Evolutionary conservation across 768 basidiomycete species (phyloP).

Genomic region (Hirschioporus abietinus): DNA sequence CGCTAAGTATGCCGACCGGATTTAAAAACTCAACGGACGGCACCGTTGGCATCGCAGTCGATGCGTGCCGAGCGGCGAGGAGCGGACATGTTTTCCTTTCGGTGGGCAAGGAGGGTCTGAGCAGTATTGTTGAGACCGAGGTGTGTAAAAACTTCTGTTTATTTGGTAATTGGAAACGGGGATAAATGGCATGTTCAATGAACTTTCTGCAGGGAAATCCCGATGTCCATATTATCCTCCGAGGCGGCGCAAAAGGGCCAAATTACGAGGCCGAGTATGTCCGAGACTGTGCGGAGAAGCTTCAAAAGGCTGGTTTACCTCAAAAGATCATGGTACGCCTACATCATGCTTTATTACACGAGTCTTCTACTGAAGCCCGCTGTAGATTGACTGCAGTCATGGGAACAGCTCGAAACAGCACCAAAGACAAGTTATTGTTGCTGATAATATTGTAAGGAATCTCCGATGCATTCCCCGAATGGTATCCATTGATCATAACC

Average conservation of each 20-base stretch:
- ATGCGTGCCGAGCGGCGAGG: slow-evolving; percentile 91
- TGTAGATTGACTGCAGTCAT: slow-evolving; percentile 92
- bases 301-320: slow-evolving; percentile 71
- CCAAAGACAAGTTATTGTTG: slow-evolving; percentile 81
- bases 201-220: slow-evolving; percentile 67
- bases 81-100: slow-evolving; percentile 92
- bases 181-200: slow-evolving; percentile 4
- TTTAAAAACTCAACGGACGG: slow-evolving; percentile 99
- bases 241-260: slow-evolving; percentile 85
- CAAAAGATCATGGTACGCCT: slow-evolving; percentile 82
- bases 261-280: slow-evolving; percentile 84
- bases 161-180: not conserved
- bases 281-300: slow-evolving; percentile 63
- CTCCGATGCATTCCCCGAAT: slow-evolving; percentile 8
- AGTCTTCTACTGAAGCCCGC: slow-evolving; percentile 4
- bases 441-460: slow-evolving; percentile 75
- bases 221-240: slow-evolving; percentile 90
- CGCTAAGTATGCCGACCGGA: slow-evolving; percentile 91
- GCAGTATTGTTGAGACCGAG: slow-evolving; percentile 92
- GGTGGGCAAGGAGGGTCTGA: slow-evolving; percentile 94
- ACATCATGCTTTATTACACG: not conserved
- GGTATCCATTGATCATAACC: slow-evolving; percentile 15
- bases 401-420: slow-evolving; percentile 95
- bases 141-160: slow-evolving; percentile 31
- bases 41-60: slow-evolving; percentile 83